Percentiles rank a stretch among this genome's conserved stretches.
These are phyloP conservation scores for Penicillium sp. DNA, from an alignment of 2,329 filamentous ascomycete genomes.

Conservation along the genomic window DNA sequence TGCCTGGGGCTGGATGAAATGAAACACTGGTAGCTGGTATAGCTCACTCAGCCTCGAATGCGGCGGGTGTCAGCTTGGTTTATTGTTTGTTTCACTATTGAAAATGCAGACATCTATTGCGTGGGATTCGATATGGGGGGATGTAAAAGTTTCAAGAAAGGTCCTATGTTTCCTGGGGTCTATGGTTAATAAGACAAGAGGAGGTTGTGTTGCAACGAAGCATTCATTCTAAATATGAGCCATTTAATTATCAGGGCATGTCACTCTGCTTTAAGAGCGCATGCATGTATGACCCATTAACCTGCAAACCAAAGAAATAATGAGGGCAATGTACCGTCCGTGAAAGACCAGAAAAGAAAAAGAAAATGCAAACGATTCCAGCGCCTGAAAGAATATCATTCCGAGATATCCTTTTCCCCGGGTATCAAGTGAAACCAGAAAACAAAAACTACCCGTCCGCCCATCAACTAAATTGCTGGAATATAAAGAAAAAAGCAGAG, in stretches of 20 bases:
- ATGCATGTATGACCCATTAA: conserved; percentile 12
- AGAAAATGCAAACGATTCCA: not conserved
- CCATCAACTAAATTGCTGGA: not conserved
- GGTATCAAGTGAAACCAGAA: conserved; percentile 26
- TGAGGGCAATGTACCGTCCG: not conserved
- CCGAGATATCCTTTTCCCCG: conserved; percentile 20
- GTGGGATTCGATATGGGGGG: not conserved
- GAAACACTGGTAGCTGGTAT: not conserved
- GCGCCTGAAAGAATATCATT: conserved; percentile 21
- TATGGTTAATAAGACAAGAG: not conserved
- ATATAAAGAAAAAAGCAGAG: not conserved
- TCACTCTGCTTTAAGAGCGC: conserved; percentile 11
- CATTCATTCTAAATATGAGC: conserved; percentile 7
- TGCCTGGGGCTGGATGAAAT: conserved; percentile 2
- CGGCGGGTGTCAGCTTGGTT: not conserved
- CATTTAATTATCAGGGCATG: conserved; percentile 4
- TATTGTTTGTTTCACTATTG: not conserved
- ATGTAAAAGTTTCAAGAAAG: not conserved
- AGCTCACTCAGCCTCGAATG: conserved; percentile 1
- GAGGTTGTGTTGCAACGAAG: not conserved
- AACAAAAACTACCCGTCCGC: conserved; percentile 14
- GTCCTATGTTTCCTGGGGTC: not conserved
- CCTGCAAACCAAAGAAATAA: conserved; percentile 17
- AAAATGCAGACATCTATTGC: not conserved
- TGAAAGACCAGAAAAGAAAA: not conserved